Base-by-base conservation (phyloP, 306 rosid species). In the Neltuma alba region DNA sequence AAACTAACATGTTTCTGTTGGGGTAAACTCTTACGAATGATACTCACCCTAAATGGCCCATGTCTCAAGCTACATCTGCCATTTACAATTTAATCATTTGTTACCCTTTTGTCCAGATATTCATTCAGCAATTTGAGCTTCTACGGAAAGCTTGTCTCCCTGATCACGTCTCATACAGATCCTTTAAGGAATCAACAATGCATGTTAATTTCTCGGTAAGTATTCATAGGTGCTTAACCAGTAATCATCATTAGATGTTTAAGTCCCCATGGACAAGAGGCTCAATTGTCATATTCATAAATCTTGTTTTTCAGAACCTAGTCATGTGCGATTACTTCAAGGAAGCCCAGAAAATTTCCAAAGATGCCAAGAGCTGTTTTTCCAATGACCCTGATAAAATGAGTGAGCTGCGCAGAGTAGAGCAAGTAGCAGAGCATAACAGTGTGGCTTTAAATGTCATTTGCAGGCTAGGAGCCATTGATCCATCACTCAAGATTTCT, bases 381-480 rank as follows among this genome's bases (percentile, higher is more conserved):
- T 79, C 92, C 33, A 85, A 87, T 20, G 93, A 95, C 61, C 93
- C 92, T 0, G 96, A 95, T 47, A 93, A 81, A 64, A 84, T 86
- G 88, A 89, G 91, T 0, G 99, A 95, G 82, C 89, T 95, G 20
- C 82, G 94, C 70, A 84, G 89, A 80, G 54, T 95, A 47, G 99
- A 95, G 83, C 98, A 86, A 77, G 99, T 95, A 23, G 99, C 99
- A 0, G 98, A 92, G 81, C 98, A 94, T 89, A 95, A 95, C 75
- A 93, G 87, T 86, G 83, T 91, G 60, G 99, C 98, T 63, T 83
- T 93, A 40, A 91, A 88, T 71, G 82, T 93, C 57, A 90, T 93
- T 79, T 81, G 84, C 88, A 81, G 89, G 71, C 84, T 86, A 16
- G 98, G 97, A 70, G 79, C 90, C 27, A 81, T 77, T 11, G 98